Base-by-base conservation (phyloP, 805 yeast genomes). In the Ogataea neopini region DNA sequence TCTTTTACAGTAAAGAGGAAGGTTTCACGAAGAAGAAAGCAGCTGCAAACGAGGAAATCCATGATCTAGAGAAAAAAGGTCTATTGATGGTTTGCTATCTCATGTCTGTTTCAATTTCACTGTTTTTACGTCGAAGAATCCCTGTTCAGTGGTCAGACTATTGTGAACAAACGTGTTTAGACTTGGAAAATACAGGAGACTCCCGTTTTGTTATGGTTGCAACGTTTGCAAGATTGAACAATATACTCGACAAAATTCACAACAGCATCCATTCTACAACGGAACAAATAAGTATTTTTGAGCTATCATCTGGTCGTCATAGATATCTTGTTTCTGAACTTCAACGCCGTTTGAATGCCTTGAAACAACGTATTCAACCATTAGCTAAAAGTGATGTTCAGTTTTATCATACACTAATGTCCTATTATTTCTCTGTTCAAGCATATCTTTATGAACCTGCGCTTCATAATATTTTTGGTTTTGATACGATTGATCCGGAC, bases 361-460 rank as follows among this genome's bases (percentile, higher is more conserved):
- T 81, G 14, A 74, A 69, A 51, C 56, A 56, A 13, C 61, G 68
- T 38, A 73, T 82, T 25, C 59, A 66, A 2, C 50, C 59, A 4
- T 40, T 50, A 4, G 41, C 59, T 9, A 47, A 49, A 11, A 52
- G 50, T 20, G 58, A 57, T 30, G 64, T 67, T 17, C 72, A 76
- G 29, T 72, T 71, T 48, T 69, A 72, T 32, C 54, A 61, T 43
- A 40, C 57, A 3, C 59, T 73, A 34, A 62, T 76, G 62, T 72
- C 84, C 3, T 82, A 75, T 61, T 77, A 71, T 57, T 79, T 76
- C 57, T 78, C 87, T 1, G 83, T 83, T 19, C 84, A 83, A 58
- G 88, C 88, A 0, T 83, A 80, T 59, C 63, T 84, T 13, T 79
- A 81, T 57, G 88, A 84, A 59, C 86, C 86, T 1, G 53, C 60